Evolutionary conservation across 176 grass and related monocot species (phyloP), one percentile per base, ranked within the genome.

Genomic region (Stipa capillata): DNA sequence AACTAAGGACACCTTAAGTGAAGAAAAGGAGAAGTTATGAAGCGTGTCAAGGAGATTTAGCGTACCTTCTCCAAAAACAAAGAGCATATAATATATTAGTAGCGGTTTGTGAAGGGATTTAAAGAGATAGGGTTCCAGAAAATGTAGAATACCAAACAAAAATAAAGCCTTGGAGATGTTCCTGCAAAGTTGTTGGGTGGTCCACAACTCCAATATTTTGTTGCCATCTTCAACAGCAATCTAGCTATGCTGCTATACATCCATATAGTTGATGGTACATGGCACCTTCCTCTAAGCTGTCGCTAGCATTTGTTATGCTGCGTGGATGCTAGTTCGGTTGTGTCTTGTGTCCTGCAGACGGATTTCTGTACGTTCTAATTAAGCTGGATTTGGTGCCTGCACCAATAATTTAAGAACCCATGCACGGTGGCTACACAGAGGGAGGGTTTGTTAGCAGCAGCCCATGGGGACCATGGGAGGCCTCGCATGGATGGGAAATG

Each of bases 141-240:
- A 24, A 15, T 13, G 68, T n/a, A 16, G 34, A 34, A 2, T n/a
- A 80, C 28, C 57, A 58, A 47, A 53, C 35, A 28, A 39, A 63
- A 54, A 8, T 14, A 28, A 13, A 74, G 14, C 33, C 6, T 69
- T 33, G 28, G 12, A 42, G 42, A 33, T 12, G 32, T 6, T 51
- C 8, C 80, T 40, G 47, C 16, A 4, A 7, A 37, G 76, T 33
- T 61, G 86, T 48, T 88, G 81, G 51, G 81, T 84, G 81, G 76
- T 80, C n/a, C 81, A 84, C 75, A 18, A 1, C 67, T 21, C 40
- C 20, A 79, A 44, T 0, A 42, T 21, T 37, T 24, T 12, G 55
- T 48, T 83, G 73, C 57, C 80, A 79, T 67, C 32, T 69, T 43
- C 47, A 60, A 79, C 80, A 79, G 67, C 75, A 51, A 65, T 64